Evolutionary conservation across 352 stramenopile species (phyloP), one percentile per base, ranked within the genome.

Genomic region (Thalassiosira pacifica): DNA sequence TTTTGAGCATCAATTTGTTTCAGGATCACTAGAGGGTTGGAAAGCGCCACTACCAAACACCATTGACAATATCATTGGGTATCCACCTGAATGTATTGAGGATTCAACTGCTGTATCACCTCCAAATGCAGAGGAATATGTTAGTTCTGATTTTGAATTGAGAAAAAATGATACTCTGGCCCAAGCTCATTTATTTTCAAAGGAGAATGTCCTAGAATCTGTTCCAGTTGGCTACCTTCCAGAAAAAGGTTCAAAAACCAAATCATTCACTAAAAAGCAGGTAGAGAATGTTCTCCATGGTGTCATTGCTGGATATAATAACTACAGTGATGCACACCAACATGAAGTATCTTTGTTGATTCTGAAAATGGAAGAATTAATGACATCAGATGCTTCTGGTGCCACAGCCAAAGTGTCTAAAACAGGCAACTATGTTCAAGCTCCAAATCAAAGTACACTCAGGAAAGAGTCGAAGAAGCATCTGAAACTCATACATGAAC

Each of bases 61-160:
- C 2, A 63, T 29, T 18, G 42, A 73, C 63, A 73, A 90, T 45
- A 83, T 80, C 77, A 6, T 48, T 13, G 37, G 37, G 6, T 48
- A 48, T 48, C 6, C 6, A 13, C 6, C 6, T 13, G 37, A 48
- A 48, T 13, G 6, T 48, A 48, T 48, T 6, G n/a, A n/a, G n/a
- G n/a, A n/a, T n/a, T n/a, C n/a, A n/a, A n/a, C n/a, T n/a, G n/a
- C n/a, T n/a, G 37, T 48, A 48, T 13, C 37, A 13, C 6, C 13
- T 48, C 13, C 13, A 13, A 6, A 48, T 13, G 6, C 13, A 6
- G 13, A 6, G 6, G 13, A 48, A 13, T 6, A 48, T 13, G 6
- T 48, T 13, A 13, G 6, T 6, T 6, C 6, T 13, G 37, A 13
- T 6, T 48, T 13, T 48, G 37, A 6, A 13, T 6, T 13, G 6